A percentile compares a stretch with the other conserved stretches of the same genome.
phyloP scores from a whole-genome alignment of 2,329 filamentous ascomycete species.

The Pseudogymnoascus sp. region DNA sequence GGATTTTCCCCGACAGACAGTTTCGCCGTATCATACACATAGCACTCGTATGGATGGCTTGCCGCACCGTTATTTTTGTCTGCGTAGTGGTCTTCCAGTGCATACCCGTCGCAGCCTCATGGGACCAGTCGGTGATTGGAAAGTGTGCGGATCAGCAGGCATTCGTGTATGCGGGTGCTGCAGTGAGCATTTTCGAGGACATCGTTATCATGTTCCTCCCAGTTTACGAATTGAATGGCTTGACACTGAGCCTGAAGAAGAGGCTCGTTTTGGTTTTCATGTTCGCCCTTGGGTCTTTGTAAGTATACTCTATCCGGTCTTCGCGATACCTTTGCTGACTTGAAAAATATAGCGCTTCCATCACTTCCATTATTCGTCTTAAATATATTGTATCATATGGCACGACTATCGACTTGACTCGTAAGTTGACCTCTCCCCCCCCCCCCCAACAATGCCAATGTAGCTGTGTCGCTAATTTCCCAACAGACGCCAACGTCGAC shows the following conservation, averaged over 20 bases:
- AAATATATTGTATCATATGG: constrained; percentile 18
- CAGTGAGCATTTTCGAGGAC: constrained; percentile 61
- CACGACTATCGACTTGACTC: constrained; percentile 18
- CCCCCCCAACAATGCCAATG: background rate
- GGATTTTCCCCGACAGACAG: constrained; percentile 14
- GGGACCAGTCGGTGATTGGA: constrained; percentile 12
- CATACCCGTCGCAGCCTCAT: constrained; percentile 16
- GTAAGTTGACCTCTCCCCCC: constrained; percentile 13
- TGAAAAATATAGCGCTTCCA: constrained; percentile 15
- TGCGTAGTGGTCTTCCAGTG: constrained; percentile 18
- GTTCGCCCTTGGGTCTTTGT: constrained; percentile 59
- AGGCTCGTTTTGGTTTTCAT: constrained; percentile 58
- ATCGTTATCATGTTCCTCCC: constrained; percentile 55
- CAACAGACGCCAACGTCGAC: constrained; percentile 18
- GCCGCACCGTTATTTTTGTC: constrained; percentile 12
- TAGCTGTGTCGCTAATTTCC: background rate
- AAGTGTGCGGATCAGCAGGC: constrained; percentile 54
- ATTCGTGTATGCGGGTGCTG: constrained; percentile 56
- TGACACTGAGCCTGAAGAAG: constrained; percentile 54
- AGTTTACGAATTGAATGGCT: constrained; percentile 52
- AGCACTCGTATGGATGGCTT: constrained; percentile 10
- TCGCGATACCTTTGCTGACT: constrained; percentile 6
- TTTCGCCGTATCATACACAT: constrained; percentile 13
- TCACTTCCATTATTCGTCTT: constrained; percentile 21
- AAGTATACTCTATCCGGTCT: constrained; percentile 29